Conservation (phyloP, 345 rosid genomes). For the Adansonia digitata region DNA sequence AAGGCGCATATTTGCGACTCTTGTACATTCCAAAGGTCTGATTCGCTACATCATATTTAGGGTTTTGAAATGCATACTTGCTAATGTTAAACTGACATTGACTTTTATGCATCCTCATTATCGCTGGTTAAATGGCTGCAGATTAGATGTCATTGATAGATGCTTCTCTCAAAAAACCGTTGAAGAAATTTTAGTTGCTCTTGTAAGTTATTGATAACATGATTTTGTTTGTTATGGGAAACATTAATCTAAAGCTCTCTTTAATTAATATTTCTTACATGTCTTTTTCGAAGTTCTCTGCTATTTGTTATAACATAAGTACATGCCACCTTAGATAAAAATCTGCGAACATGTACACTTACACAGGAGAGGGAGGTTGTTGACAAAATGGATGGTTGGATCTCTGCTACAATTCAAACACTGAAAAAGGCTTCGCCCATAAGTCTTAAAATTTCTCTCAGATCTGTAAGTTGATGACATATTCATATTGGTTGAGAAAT, state of each 20-base stretch:
- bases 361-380: conserved; percentile 54
- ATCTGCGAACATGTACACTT: conserved; percentile 5
- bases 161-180: conserved; percentile 73
- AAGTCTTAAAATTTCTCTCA: conserved; percentile 80
- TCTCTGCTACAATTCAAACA: conserved; percentile 39
- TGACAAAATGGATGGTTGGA: conserved; percentile 47
- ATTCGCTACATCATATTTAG: background rate
- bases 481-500: conserved; percentile 9
- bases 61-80: background rate
- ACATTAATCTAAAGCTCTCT: background rate
- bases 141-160: conserved; percentile 67
- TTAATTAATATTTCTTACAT: background rate
- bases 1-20: background rate
- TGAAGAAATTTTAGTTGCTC: conserved; percentile 78
- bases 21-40: background rate
- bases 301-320: background rate
- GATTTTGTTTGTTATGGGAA: background rate
- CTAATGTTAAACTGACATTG: background rate
- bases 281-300: background rate
- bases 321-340: background rate
- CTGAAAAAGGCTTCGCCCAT: conserved; percentile 79
- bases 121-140: conserved; percentile 24
- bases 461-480: conserved; percentile 47
- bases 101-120: background rate
- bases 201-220: conserved; percentile 51